phyloP scores from a whole-genome alignment of 208 protist genomes.

The Leishmania braziliensis region DNA sequence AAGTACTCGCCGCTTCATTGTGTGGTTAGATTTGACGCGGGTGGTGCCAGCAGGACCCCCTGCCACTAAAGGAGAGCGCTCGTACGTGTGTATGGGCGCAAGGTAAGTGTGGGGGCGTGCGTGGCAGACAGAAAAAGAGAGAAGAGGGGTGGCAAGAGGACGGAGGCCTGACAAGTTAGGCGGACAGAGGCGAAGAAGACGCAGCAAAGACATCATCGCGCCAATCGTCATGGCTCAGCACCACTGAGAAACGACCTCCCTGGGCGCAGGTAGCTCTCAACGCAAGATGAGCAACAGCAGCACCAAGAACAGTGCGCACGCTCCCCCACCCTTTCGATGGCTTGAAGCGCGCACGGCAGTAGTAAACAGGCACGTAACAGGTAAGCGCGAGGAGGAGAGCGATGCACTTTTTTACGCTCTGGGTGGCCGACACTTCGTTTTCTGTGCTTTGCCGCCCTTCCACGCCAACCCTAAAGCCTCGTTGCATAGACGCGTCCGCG shows the following conservation, averaged over 20 bases:
- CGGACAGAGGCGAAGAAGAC: slow-evolving; percentile 1
- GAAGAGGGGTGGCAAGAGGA: not conserved
- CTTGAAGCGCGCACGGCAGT: not conserved
- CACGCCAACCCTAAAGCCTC: not conserved
- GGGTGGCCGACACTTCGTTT: not conserved
- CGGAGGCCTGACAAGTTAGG: not conserved
- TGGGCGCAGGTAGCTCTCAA: not conserved
- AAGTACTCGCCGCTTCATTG: slow-evolving; percentile 82
- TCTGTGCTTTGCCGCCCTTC: not conserved
- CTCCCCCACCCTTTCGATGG: not conserved
- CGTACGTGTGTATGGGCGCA: not conserved
- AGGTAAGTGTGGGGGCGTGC: not conserved
- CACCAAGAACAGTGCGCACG: not conserved
- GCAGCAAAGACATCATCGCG: not conserved
- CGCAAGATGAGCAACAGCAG: not conserved
- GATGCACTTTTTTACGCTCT: not conserved
- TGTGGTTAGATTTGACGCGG: not conserved
- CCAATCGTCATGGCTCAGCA: not conserved
- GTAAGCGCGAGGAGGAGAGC: not conserved
- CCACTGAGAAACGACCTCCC: no score
- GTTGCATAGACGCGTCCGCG: not conserved
- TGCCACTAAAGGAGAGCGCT: not conserved
- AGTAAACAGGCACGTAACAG: not conserved
- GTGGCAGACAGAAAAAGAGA: not conserved
- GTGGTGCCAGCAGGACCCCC: not conserved